Conservation (phyloP, 306 rosid genomes). For the Clitoria ternatea region DNA sequence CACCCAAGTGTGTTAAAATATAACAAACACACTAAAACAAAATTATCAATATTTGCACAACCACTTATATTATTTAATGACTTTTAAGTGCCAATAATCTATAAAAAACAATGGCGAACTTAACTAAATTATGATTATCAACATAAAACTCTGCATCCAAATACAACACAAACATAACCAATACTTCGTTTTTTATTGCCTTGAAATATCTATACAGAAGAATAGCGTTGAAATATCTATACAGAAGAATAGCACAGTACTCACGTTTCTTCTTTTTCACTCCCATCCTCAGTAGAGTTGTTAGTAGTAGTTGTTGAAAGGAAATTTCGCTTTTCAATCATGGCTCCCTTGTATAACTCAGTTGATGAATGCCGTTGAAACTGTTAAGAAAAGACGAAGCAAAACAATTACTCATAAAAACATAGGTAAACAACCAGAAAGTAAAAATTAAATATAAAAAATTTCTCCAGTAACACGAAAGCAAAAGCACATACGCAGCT, state of each 20-base stretch:
- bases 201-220: not conserved
- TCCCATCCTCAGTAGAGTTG: slow-evolving; percentile 29
- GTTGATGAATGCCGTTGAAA: slow-evolving; percentile 14
- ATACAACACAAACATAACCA: not conserved
- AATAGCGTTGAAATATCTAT: too few species aligned
- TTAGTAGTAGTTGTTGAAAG: slow-evolving; percentile 30
- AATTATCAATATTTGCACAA: not conserved
- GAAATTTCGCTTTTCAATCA: slow-evolving; percentile 22
- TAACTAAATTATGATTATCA: not conserved
- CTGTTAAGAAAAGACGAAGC: not conserved
- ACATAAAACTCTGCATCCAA: slow-evolving; percentile 5
- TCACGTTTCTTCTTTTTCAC: slow-evolving; percentile 34
- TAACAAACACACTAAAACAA: not conserved
- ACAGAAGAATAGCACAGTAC: too few species aligned
- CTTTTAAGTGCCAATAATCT: not conserved
- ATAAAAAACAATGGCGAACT: not conserved
- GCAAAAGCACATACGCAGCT: not conserved
- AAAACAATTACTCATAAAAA: not conserved
- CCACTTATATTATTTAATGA: not conserved
- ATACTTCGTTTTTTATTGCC: not conserved
- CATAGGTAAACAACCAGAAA: not conserved
- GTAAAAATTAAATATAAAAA: not conserved
- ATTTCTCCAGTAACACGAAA: not conserved
- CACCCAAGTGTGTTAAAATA: not conserved
- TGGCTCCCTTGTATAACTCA: slow-evolving; percentile 26